Conservation (phyloP, 169 alveolate genomes). For the Nephromyces sp. region DNA sequence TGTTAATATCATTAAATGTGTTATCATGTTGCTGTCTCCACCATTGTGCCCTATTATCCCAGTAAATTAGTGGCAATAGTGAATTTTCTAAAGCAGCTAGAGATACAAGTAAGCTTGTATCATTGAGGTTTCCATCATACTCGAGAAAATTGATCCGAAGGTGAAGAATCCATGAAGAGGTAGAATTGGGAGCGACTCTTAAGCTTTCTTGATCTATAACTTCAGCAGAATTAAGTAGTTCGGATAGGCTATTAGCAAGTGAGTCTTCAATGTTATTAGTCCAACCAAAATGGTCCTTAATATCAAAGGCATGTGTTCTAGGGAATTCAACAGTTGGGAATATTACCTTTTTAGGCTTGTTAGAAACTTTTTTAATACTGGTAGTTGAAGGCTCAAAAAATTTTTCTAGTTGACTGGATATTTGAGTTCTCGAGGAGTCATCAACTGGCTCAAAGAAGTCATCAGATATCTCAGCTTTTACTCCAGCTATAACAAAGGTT, state of each 20-base stretch:
- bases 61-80: not conserved
- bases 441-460: not conserved
- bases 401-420: too few relatives aligned
- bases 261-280: not conserved
- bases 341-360: too few relatives aligned
- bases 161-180: not conserved
- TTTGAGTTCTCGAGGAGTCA: not conserved
- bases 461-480: not conserved
- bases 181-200: not conserved
- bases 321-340: too few relatives aligned
- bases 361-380: too few relatives aligned
- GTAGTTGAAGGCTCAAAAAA: too few relatives aligned
- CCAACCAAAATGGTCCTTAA: not conserved
- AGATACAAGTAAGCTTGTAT: not conserved
- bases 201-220: not conserved
- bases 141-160: not conserved
- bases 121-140: not conserved
- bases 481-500: not conserved
- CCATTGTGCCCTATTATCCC: not conserved
- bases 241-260: not conserved
- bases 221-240: not conserved
- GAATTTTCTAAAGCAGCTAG: not conserved
- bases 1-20: too few relatives aligned
- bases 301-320: not conserved
- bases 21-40: too few relatives aligned